These are phyloP conservation scores for Xylaria venustula DNA, from an alignment of 495 filamentous ascomycete genomes.

Conservation along the genomic window DNA sequence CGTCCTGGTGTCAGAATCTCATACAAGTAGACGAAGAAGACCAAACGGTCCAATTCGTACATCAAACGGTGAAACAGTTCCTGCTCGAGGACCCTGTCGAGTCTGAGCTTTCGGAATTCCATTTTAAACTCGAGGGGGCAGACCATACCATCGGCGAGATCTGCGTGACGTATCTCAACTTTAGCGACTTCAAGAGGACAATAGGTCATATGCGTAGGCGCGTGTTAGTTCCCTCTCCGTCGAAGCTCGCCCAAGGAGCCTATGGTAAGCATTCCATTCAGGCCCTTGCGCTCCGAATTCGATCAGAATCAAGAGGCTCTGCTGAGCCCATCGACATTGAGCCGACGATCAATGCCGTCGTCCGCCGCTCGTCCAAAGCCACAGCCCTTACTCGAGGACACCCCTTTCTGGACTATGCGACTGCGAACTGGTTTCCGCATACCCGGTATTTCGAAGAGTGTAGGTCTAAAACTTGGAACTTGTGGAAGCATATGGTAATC, in stretches of 20 bases:
- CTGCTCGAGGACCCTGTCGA: constrained; percentile 14
- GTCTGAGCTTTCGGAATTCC: constrained; percentile 9
- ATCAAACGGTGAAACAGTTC: constrained; percentile 33
- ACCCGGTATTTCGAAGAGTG: neutral
- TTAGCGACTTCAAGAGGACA: constrained; percentile 31
- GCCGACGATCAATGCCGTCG: no score
- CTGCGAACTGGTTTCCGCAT: constrained; percentile 8
- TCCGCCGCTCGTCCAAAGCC: no score
- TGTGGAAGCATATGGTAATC: neutral
- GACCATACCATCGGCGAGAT: constrained; percentile 23
- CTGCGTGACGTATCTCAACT: constrained; percentile 39
- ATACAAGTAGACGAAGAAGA: constrained; percentile 37
- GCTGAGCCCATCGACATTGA: neutral
- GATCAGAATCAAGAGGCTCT: neutral
- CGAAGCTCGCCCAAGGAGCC: neutral
- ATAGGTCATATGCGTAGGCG: neutral
- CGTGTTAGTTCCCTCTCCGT: neutral
- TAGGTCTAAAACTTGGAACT: neutral
- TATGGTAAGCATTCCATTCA: neutral
- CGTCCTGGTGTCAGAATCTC: constrained; percentile 31
- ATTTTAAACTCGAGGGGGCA: constrained; percentile 1
- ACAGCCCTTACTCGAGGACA: neutral
- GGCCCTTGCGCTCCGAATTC: neutral
- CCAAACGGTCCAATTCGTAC: constrained; percentile 31
- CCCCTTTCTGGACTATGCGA: constrained; percentile 9